phyloP scores from a whole-genome alignment of 164 flowering plant genomes.

The Stephania japonica region DNA sequence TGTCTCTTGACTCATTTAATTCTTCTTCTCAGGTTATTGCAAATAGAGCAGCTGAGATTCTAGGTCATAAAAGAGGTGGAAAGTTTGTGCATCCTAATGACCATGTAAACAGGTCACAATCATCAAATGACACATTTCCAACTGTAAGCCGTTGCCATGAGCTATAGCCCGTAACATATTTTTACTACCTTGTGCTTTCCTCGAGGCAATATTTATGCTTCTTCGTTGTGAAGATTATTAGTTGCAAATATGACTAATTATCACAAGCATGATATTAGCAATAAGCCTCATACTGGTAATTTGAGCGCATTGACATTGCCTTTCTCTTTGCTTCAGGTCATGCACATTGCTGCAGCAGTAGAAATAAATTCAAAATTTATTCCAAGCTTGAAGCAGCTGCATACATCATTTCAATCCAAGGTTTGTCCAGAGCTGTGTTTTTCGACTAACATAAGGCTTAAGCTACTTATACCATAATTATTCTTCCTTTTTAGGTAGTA shows the following conservation, averaged over 20 bases:
- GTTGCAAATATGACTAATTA: background rate
- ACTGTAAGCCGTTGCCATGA: constrained; percentile 53
- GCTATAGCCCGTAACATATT: background rate
- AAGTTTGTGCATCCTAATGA: constrained; percentile 98
- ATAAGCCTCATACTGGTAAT: background rate
- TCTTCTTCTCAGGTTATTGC: constrained; percentile 74
- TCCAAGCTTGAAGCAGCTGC: constrained; percentile 75
- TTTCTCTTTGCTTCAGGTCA: constrained; percentile 51
- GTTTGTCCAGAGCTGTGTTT: constrained; percentile 22
- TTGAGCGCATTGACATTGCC: background rate
- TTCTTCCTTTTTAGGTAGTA: too few species aligned
- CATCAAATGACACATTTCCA: constrained; percentile 98
- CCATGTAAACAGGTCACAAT: constrained; percentile 93
- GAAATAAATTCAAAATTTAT: constrained; percentile 76
- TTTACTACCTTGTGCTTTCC: background rate
- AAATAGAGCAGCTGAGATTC: constrained; percentile 96
- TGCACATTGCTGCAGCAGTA: constrained; percentile 95
- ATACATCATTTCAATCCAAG: constrained; percentile 66
- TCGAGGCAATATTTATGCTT: background rate
- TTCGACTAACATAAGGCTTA: background rate
- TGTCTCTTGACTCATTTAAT: background rate
- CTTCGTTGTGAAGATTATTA: background rate
- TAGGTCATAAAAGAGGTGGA: constrained; percentile 92
- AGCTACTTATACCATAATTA: background rate
- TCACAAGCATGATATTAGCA: background rate